phyloP scores from a whole-genome alignment of 169 alveolate genomes.

The Plasmodium knowlesi region DNA sequence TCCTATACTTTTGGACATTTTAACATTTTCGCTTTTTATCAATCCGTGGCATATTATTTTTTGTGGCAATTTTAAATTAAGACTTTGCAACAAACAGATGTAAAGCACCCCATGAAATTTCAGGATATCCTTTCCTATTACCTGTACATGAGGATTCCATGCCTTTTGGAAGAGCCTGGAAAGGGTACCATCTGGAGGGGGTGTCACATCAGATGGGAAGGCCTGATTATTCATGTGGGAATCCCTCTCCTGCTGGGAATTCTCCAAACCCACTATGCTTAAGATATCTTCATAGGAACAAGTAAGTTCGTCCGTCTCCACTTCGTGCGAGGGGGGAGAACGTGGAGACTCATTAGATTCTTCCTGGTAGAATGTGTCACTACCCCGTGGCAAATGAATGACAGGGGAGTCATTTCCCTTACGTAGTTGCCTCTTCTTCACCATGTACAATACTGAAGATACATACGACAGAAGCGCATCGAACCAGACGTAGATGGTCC shows the following conservation, averaged over 20 bases:
- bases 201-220: neutral
- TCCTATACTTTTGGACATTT: conserved; percentile 93
- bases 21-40: conserved; percentile 85
- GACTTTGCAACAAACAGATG: conserved; percentile 88
- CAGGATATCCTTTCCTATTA: conserved; percentile 92
- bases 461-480: conserved; percentile 92
- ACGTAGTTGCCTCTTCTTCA: neutral
- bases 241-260: no score
- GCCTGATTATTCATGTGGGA: neutral
- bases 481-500: conserved; percentile 93
- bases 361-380: neutral
- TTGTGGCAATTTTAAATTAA: conserved; percentile 81
- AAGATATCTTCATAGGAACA: conserved; percentile 46
- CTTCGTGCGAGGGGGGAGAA: neutral
- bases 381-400: neutral
- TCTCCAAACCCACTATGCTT: neutral
- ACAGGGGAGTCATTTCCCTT: neutral
- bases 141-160: conserved; percentile 80
- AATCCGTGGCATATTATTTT: conserved; percentile 90
- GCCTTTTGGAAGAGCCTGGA: neutral
- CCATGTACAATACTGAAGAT: conserved; percentile 67
- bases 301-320: neutral
- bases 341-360: neutral
- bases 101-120: conserved; percentile 90
- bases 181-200: neutral